Evolutionary conservation across 73 alveolate genomes (phyloP), one percentile per base, ranked within the genome.

Genomic region (Urostyla sp.): DNA sequence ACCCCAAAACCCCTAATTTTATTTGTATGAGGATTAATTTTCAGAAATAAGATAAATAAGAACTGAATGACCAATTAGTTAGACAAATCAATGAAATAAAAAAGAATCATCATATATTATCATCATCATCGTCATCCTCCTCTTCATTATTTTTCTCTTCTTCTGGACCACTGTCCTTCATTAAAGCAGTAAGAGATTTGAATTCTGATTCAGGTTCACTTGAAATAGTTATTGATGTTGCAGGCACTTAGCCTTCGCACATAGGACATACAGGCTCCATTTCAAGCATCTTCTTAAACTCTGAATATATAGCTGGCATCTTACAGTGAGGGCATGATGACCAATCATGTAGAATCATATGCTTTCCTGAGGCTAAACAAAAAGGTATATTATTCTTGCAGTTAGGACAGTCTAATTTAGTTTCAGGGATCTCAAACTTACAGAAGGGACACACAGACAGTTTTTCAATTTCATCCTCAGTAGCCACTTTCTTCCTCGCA

Each of bases 291-390:
- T 38, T 34, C 77, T 80, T 78, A 56, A 67, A 67, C 53, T 87
- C 91, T 45, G 82, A 21, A 48, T 52, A 72, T 4, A 61, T 67
- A 1, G 97, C 96, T 20, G 99, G 99, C 87, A 97, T 85, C 69
- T 94, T 90, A 35, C 99, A 97, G 55, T 79, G 56, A 5, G 99
- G 99, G 55, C 99, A 94, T 52, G 74, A 67, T 51, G 97, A 84
- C 92, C 98, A 94, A 48, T 94, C 92, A 23, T 75, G 79, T 57
- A 97, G 77, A 0, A 90, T 78, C 94, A 97, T 94, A 87, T 97
- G 99, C 93, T 96, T 96, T 40, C 99, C 99, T 24, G 98, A 88
- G 3, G 99, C 99, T 51, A 95, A 88, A 85, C 99, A 97, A 81
- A 91, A 97, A 13, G 99, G 99, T 20, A 97, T 92, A 58, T 80